Evolutionary conservation across 2,329 filamentous ascomycete genomes (phyloP).

Genomic region (Aureobasidium sp.): DNA sequence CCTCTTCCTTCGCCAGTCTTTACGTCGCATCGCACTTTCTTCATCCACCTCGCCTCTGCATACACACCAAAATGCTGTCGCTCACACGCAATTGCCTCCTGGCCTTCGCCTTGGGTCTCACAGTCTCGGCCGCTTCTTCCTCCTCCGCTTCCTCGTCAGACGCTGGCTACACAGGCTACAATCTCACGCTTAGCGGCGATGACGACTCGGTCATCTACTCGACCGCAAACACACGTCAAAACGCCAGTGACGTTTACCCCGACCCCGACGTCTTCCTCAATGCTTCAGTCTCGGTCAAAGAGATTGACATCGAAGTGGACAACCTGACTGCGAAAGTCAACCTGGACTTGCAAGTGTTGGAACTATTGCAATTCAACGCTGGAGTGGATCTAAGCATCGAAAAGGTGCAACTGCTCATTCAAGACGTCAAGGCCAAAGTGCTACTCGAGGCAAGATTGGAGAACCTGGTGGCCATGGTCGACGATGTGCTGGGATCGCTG

Average conservation of each 20-base stretch:
- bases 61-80: constrained; percentile 1
- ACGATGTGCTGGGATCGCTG: constrained; percentile 63
- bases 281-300: constrained; percentile 62
- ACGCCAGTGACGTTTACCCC: constrained; percentile 46
- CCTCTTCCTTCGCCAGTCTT: not conserved
- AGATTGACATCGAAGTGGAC: constrained; percentile 65
- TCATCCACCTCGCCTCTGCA: not conserved
- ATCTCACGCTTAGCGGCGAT: constrained; percentile 36
- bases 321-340: constrained; percentile 69
- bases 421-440: constrained; percentile 66
- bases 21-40: not conserved
- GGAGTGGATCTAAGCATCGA: constrained; percentile 67
- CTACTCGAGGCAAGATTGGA: constrained; percentile 65
- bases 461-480: constrained; percentile 68
- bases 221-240: constrained; percentile 26
- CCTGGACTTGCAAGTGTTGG: constrained; percentile 64
- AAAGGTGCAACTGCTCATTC: constrained; percentile 61
- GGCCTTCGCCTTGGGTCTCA: constrained; percentile 12
- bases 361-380: constrained; percentile 66
- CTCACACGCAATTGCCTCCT: constrained; percentile 12
- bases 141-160: constrained; percentile 29
- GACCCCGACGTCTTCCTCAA: constrained; percentile 69
- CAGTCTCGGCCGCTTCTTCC: constrained; percentile 16
- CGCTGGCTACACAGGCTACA: constrained; percentile 32
- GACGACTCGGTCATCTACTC: constrained; percentile 53